These are phyloP conservation scores for Aspergillus luchuensis DNA, from an alignment of 2,329 filamentous ascomycete genomes.

Conservation along the genomic window DNA sequence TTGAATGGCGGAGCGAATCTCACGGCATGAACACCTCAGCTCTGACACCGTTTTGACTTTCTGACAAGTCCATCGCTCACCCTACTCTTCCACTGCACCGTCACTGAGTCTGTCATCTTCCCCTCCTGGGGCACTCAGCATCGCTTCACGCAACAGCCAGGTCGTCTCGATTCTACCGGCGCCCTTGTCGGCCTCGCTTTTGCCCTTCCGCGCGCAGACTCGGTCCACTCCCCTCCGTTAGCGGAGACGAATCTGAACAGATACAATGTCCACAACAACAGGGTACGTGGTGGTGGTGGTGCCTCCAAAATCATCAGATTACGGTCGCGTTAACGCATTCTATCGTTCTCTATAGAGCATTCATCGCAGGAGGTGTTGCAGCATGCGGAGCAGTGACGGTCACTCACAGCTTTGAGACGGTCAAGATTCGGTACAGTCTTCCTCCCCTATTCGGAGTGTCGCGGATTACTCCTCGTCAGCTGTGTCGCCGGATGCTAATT, in stretches of 20 bases:
- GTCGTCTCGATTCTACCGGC: neutral
- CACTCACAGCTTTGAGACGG: constrained; percentile 96
- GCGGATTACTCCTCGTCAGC: neutral
- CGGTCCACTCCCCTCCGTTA: constrained; percentile 18
- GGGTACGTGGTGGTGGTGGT: constrained; percentile 40
- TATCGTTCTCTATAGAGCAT: constrained; percentile 61
- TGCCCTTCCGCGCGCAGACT: neutral
- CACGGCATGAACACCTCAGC: constrained; percentile 3
- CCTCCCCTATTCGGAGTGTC: neutral
- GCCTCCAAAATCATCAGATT: neutral
- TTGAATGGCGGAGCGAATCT: neutral
- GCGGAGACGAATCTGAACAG: constrained; percentile 15
- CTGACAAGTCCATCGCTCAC: neutral
- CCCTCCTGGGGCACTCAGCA: neutral
- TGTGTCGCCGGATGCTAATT: constrained; percentile 1
- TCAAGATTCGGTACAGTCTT: constrained; percentile 82
- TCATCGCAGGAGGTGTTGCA: constrained; percentile 93
- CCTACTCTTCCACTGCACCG: neutral
- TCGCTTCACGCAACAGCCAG: neutral
- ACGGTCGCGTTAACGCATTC: constrained; percentile 3
- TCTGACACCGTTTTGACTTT: neutral
- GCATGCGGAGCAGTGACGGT: constrained; percentile 97
- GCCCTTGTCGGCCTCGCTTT: neutral
- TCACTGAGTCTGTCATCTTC: neutral
- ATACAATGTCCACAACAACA: constrained; percentile 57